Conservation (phyloP, 2,329 filamentous ascomycete genomes). For the Xylaria sp. region DNA sequence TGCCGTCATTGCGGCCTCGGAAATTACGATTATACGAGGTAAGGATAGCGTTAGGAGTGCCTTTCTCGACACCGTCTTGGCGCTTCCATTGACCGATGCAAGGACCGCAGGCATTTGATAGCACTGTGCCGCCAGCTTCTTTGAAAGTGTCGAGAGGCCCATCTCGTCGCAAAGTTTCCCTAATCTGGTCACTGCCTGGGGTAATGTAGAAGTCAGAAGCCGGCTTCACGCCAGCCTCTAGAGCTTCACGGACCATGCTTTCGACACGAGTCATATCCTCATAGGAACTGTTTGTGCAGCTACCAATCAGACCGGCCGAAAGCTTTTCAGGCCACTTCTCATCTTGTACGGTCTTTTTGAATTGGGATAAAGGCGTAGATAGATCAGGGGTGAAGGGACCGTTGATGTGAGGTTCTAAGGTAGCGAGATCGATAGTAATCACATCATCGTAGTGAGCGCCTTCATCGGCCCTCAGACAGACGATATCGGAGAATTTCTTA, state of each 20-base stretch:
- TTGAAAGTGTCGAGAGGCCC: slow-evolving; percentile 85
- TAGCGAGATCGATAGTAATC: slow-evolving; percentile 87
- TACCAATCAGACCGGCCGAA: slow-evolving; percentile 92
- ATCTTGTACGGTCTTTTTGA: slow-evolving; percentile 81
- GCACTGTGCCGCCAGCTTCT: slow-evolving; percentile 82
- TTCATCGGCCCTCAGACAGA: slow-evolving; percentile 76
- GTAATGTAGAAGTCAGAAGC: slow-evolving; percentile 94
- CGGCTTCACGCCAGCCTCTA: slow-evolving; percentile 86
- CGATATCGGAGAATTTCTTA: slow-evolving; percentile 56
- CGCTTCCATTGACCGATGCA: slow-evolving; percentile 97
- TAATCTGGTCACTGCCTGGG: slow-evolving; percentile 94
- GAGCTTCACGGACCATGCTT: slow-evolving; percentile 88
- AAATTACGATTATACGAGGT: slow-evolving; percentile 99
- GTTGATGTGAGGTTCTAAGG: slow-evolving; percentile 94
- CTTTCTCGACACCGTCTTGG: slow-evolving; percentile 83
- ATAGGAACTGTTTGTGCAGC: slow-evolving; percentile 98
- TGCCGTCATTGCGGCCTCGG: slow-evolving; percentile 94
- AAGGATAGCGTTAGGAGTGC: slow-evolving; percentile 90
- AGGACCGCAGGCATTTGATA: slow-evolving; percentile 93
- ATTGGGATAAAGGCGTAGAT: slow-evolving; percentile 88
- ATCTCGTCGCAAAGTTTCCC: slow-evolving; percentile 90
- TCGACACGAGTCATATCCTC: slow-evolving; percentile 98
- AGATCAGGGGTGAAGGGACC: slow-evolving; percentile 96
- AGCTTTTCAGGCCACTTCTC: slow-evolving; percentile 92
- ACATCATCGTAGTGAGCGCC: slow-evolving; percentile 88